Percentiles rank a stretch among this genome's conserved stretches.
phyloP scores from a whole-genome alignment of 495 filamentous ascomycete genomes.

The Beverwykella pulmonaria region DNA sequence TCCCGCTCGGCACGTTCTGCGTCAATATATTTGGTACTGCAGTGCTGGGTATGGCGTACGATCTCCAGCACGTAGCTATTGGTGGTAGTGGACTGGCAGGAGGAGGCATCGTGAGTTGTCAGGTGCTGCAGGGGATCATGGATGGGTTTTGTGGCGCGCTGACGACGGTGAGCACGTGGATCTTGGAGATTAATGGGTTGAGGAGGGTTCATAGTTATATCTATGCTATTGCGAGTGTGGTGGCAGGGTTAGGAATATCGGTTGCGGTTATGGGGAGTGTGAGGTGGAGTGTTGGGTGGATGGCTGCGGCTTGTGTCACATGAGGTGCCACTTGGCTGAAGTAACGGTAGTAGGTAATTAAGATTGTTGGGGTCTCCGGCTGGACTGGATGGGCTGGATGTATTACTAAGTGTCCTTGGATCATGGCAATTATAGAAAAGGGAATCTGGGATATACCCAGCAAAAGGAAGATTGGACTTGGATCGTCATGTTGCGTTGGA shows the following conservation, averaged over 20 bases:
- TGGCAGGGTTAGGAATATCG: slow-evolving; percentile 64
- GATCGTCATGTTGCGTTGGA: neutral
- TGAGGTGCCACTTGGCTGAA: neutral
- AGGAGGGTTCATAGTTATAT: slow-evolving; percentile 68
- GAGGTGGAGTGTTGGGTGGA: slow-evolving; percentile 69
- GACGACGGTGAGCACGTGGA: slow-evolving; percentile 94
- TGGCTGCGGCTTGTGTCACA: slow-evolving; percentile 9
- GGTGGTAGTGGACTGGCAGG: slow-evolving; percentile 48
- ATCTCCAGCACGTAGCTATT: slow-evolving; percentile 64
- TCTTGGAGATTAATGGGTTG: slow-evolving; percentile 73
- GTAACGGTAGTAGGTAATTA: no score
- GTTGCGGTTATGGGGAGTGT: slow-evolving; percentile 80
- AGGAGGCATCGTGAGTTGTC: slow-evolving; percentile 60
- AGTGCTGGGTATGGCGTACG: slow-evolving; percentile 66
- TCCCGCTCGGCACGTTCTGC: slow-evolving; percentile 86
- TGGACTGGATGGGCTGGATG: neutral
- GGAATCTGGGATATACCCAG: neutral
- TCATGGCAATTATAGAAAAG: neutral
- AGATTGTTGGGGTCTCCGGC: neutral
- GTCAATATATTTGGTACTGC: slow-evolving; percentile 80
- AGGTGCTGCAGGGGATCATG: slow-evolving; percentile 79
- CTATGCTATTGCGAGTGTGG: slow-evolving; percentile 72
- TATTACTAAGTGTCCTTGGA: neutral
- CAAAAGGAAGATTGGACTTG: neutral
- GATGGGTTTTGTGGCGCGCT: slow-evolving; percentile 91